Evolutionary conservation across 1,284 basidiomycete genomes (phyloP).

Genomic region (Ganoderma multipileum): DNA sequence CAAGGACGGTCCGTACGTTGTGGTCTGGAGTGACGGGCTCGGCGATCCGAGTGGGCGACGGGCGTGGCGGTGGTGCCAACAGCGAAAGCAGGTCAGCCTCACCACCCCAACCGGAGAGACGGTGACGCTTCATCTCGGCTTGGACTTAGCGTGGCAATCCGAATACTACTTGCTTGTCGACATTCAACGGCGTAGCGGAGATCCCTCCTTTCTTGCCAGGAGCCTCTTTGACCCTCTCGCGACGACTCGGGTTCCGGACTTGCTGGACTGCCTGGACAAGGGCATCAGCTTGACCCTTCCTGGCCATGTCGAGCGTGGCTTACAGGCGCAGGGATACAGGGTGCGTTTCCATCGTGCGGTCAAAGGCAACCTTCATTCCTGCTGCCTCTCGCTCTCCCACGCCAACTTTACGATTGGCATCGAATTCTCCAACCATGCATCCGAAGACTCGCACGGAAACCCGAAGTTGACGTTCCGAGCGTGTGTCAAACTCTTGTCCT

Average conservation of each 20-base stretch:
- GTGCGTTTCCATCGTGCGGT: neutral
- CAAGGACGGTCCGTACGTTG: neutral
- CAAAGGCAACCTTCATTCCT: neutral
- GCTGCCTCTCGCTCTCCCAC: neutral
- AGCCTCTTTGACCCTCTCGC: neutral
- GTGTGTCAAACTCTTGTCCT: neutral
- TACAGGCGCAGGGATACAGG: neutral
- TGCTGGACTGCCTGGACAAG: neutral
- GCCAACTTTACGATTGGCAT: neutral
- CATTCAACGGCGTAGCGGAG: neutral
- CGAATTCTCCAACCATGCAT: neutral
- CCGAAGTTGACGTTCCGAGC: neutral
- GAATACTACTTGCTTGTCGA: neutral
- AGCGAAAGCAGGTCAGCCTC: neutral
- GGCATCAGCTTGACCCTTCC: neutral
- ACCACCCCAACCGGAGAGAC: neutral
- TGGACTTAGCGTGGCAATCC: neutral
- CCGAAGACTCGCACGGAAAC: neutral
- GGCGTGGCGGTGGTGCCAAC: neutral
- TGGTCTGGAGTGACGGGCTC: neutral
- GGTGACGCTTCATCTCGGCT: neutral
- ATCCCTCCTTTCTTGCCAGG: neutral
- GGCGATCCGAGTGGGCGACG: neutral
- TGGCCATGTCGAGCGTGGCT: neutral
- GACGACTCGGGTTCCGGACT: no score